Base-by-base conservation (phyloP, 345 rosid species). In the Populus pruinosa region DNA sequence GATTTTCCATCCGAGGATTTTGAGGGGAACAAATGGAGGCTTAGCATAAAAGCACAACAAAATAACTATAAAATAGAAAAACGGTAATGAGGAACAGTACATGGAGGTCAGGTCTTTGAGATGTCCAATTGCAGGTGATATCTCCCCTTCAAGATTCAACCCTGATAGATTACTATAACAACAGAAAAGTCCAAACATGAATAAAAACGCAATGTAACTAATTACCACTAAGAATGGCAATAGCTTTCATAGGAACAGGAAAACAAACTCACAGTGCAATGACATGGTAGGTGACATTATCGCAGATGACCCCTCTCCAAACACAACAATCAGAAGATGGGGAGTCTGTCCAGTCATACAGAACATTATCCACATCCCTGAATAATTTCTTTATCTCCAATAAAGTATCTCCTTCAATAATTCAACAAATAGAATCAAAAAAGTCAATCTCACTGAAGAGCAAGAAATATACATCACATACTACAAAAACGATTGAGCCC, bases 301-400 rank as follows among this genome's bases (percentile, higher is more conserved):
- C 95, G 74, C 99, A 96, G 76, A 86, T 70, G 69, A 93, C 85
- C 27, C 99, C 99, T 88, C 91, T 91, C 99, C 98, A 96, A 53
- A 85, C 88, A 82, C 97, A 96, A 59, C 87, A 92, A 83, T 93
- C 97, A 17, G 97, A 89, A 75, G 96, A 87, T 72, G 93, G 82
- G 38, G 95, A 78, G 17, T 79, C 85, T 29, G 95, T 88, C 97
- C 97, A 96, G 81, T 94, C 98, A 85, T 92, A 92, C 1, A 96
- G 88, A 84, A 91, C 90, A 84, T 96, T 92, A 79, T 92, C 90
- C 77, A 91, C 94, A 87, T 96, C 98, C 79, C 87, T 88, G 84
- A 96, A 93, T 25, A 97, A 91, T 85, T 96, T 96, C 91, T 91
- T 93, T 74, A 93, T 85, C 94, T 92, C 97, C 92, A 93, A 81